Evolutionary conservation across 495 filamentous ascomycete genomes (phyloP).

Genomic region (Gamarada debralockiae): DNA sequence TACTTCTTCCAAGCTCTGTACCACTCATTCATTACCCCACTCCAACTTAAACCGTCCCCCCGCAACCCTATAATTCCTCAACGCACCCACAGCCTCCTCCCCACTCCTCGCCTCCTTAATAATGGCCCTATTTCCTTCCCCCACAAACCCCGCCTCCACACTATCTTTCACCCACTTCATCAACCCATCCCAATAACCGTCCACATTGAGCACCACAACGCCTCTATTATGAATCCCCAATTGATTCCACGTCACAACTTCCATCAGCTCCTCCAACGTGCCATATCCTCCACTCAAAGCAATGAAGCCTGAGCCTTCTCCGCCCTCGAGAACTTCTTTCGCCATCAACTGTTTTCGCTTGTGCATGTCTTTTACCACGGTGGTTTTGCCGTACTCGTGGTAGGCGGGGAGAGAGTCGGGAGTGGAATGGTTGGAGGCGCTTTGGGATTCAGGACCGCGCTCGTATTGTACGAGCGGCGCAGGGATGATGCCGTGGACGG

Average conservation of each 20-base stretch:
- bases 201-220: slow-evolving; percentile 78
- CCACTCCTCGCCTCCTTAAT: slow-evolving; percentile 69
- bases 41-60: slow-evolving; percentile 72
- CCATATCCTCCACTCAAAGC: slow-evolving; percentile 89
- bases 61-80: slow-evolving; percentile 72
- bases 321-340: slow-evolving; percentile 73
- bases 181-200: slow-evolving; percentile 88
- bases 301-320: slow-evolving; percentile 82
- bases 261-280: slow-evolving; percentile 94
- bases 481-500: slow-evolving; percentile 93
- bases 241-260: slow-evolving; percentile 97
- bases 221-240: slow-evolving; percentile 85
- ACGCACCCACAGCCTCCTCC: slow-evolving; percentile 64
- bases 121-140: slow-evolving; percentile 62
- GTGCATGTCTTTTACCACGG: slow-evolving; percentile 92
- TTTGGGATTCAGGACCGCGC: slow-evolving; percentile 37
- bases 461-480: slow-evolving; percentile 79
- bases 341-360: slow-evolving; percentile 93
- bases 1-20: not conserved
- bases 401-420: slow-evolving; percentile 53
- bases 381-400: slow-evolving; percentile 73
- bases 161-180: slow-evolving; percentile 77
- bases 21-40: slow-evolving; percentile 52
- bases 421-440: slow-evolving; percentile 3
- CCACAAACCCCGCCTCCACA: slow-evolving; percentile 74